Evolutionary conservation across 345 rosid species (phyloP).

Genomic region (Noccaea caerulescens): DNA sequence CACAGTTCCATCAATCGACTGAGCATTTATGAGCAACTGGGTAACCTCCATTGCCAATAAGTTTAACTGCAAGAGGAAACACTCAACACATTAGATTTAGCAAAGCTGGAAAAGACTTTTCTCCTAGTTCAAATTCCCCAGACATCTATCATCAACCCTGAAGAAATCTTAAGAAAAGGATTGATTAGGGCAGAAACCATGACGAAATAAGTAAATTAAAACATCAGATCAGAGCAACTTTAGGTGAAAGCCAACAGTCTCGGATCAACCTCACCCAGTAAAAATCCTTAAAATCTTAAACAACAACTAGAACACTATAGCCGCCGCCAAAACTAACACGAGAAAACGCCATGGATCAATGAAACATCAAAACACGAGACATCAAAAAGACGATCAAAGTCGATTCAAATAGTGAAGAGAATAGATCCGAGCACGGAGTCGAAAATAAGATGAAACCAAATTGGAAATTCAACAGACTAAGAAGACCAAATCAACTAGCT

Average conservation of each 20-base stretch:
- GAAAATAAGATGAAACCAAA: background rate
- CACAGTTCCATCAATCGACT: slow-evolving; percentile 67
- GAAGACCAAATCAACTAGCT: slow-evolving; percentile 11
- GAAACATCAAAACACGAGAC: background rate
- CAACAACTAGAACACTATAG: background rate
- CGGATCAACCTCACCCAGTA: background rate
- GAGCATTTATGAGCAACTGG: slow-evolving; percentile 75
- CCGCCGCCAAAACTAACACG: background rate
- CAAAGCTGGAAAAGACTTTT: background rate
- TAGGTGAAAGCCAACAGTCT: slow-evolving; percentile 9
- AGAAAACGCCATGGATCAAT: slow-evolving; percentile 3
- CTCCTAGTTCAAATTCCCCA: background rate
- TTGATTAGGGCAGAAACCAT: background rate
- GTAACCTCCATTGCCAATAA: slow-evolving; percentile 62
- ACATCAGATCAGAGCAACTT: slow-evolving; percentile 7
- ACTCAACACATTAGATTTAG: slow-evolving; percentile 1
- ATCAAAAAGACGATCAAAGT: slow-evolving; percentile 1
- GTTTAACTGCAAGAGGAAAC: slow-evolving; percentile 32
- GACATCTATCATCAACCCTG: background rate
- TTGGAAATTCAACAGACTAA: slow-evolving; percentile 28
- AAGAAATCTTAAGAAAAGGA: background rate
- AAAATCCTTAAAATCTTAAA: background rate
- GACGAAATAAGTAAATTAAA: slow-evolving; percentile 9
- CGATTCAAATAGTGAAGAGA: background rate
- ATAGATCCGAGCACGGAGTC: slow-evolving; percentile 35